Evolutionary conservation across 2,329 filamentous ascomycete genomes (phyloP).

Genomic region (Fusarium pseudonygamai): DNA sequence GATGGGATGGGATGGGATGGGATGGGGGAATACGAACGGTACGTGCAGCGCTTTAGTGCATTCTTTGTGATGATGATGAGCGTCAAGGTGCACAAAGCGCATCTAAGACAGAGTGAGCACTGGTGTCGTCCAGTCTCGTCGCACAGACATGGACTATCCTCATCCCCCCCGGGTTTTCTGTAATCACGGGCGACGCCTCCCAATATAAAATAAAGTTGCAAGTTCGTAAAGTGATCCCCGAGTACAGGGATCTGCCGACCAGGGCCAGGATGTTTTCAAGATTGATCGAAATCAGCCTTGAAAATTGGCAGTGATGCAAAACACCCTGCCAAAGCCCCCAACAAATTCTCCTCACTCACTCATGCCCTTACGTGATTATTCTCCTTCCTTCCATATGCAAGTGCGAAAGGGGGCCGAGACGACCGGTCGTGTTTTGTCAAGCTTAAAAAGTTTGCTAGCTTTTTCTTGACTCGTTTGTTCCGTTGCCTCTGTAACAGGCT

Average conservation of each 20-base stretch:
- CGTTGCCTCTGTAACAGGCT: constrained; percentile 13
- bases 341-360: background rate
- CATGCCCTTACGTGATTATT: background rate
- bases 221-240: constrained; percentile 22
- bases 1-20: background rate
- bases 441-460: background rate
- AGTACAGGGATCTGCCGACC: constrained; percentile 10
- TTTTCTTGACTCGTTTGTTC: constrained; percentile 22
- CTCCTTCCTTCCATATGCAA: background rate
- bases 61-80: background rate
- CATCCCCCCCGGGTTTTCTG: constrained; percentile 7
- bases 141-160: constrained; percentile 11
- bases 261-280: background rate
- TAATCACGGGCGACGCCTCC: constrained; percentile 16
- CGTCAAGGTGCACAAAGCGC: constrained; percentile 3
- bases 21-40: background rate
- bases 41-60: background rate
- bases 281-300: constrained; percentile 13
- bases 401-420: background rate
- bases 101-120: background rate
- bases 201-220: constrained; percentile 30
- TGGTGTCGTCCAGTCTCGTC: constrained; percentile 3
- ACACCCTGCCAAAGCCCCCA: background rate
- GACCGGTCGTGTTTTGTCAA: constrained; percentile 3
- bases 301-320: constrained; percentile 14